These are phyloP conservation scores for Brassica juncea DNA, from an alignment of 345 rosid species.

Conservation along the genomic window DNA sequence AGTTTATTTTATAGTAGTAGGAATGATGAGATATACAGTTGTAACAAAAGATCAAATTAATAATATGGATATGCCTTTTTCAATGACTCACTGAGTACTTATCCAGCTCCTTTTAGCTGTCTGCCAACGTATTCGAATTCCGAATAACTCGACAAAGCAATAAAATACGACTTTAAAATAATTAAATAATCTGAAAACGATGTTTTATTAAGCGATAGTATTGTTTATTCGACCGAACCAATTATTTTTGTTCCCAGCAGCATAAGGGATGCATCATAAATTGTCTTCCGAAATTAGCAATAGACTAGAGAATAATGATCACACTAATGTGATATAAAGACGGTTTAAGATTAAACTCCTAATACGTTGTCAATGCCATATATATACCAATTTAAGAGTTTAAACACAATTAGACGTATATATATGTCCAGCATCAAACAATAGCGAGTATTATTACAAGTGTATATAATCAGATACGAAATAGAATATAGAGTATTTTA, in stretches of 20 bases:
- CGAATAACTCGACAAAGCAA: constrained; percentile 28
- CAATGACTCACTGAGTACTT: constrained; percentile 32
- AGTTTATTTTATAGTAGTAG: background rate
- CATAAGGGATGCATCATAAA: constrained; percentile 22
- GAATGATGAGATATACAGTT: constrained; percentile 9
- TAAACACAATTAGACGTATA: background rate
- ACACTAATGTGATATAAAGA: background rate
- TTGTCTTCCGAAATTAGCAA: background rate
- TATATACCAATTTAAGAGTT: background rate
- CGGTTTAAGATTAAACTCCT: background rate
- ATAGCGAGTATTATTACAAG: background rate
- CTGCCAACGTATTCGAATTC: constrained; percentile 42
- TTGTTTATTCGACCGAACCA: constrained; percentile 8
- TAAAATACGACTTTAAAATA: background rate
- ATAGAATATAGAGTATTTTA: background rate
- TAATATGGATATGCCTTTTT: constrained; percentile 21
- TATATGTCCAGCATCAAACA: background rate
- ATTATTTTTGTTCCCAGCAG: background rate
- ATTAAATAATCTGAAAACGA: constrained; percentile 29
- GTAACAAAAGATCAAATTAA: constrained; percentile 20
- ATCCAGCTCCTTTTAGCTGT: constrained; percentile 44
- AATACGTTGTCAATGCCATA: background rate
- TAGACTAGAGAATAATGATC: background rate
- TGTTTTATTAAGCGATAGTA: background rate
- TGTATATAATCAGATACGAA: background rate